These are phyloP conservation scores for Pseudogymnoascus pannorum DNA, from an alignment of 2,329 filamentous ascomycete genomes.

Conservation along the genomic window DNA sequence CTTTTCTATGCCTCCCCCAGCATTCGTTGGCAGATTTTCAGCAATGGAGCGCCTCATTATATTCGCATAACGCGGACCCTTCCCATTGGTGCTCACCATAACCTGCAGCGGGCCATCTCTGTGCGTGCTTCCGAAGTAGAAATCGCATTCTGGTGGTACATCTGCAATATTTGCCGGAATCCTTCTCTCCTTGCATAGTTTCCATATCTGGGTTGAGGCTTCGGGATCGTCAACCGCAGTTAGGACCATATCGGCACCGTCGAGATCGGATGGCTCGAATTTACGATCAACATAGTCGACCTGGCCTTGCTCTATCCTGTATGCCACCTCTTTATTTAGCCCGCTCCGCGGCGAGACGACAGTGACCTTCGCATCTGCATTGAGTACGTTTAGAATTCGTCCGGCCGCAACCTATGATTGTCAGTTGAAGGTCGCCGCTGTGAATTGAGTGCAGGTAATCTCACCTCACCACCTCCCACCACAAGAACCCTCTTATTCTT, in stretches of 20 bases:
- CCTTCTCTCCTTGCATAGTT: constrained; percentile 75
- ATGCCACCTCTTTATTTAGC: constrained; percentile 80
- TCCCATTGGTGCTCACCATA: constrained; percentile 98
- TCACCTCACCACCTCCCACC: constrained; percentile 87
- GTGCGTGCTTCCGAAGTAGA: constrained; percentile 96
- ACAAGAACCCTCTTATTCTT: constrained; percentile 84
- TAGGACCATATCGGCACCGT: constrained; percentile 76
- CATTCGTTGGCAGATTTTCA: constrained; percentile 63
- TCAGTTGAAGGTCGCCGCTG: background rate
- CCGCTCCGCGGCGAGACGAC: constrained; percentile 74
- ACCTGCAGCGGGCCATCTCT: constrained; percentile 92
- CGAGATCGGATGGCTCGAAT: constrained; percentile 82
- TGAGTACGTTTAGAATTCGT: constrained; percentile 87
- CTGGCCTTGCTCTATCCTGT: constrained; percentile 67
- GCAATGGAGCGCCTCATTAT: constrained; percentile 80
- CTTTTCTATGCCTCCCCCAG: constrained; percentile 77
- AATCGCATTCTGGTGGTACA: constrained; percentile 93
- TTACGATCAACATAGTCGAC: constrained; percentile 74
- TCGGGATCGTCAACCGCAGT: constrained; percentile 89
- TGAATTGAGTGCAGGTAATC: constrained; percentile 21
- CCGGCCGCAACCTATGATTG: constrained; percentile 79
- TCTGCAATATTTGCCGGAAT: constrained; percentile 95
- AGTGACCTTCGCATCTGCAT: constrained; percentile 85
- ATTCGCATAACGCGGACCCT: constrained; percentile 84
- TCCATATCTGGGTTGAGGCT: constrained; percentile 87